Conservation (phyloP, 2,329 filamentous ascomycete genomes). For the Ceratocystis papillata region DNA sequence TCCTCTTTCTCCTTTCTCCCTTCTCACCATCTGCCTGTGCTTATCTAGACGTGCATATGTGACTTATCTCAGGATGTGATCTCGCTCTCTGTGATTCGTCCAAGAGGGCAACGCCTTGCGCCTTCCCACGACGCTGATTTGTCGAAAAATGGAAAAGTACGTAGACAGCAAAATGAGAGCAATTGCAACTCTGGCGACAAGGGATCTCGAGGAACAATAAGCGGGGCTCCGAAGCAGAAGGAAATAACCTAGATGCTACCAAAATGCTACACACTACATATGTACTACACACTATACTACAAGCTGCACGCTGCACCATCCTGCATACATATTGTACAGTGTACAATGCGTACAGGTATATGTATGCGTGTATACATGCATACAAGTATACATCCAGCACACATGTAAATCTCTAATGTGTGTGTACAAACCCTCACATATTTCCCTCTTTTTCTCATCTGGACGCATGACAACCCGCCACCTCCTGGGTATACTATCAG, state of each 20-base stretch:
- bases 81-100: slow-evolving; percentile 3
- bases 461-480: not conserved
- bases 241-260: slow-evolving; percentile 9
- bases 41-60: slow-evolving; percentile 6
- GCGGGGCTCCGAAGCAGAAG: slow-evolving; percentile 5
- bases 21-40: not conserved
- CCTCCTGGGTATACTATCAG: not conserved
- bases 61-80: not conserved
- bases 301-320: not conserved
- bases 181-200: slow-evolving; percentile 5
- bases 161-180: not conserved
- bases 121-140: not conserved
- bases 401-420: not conserved
- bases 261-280: not conserved
- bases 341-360: not conserved
- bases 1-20: not conserved
- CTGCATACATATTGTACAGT: not conserved
- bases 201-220: slow-evolving; percentile 14
- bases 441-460: slow-evolving; percentile 3
- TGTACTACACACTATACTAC: not conserved
- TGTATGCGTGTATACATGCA: not conserved
- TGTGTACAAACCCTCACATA: not conserved
- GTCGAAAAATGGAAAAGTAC: slow-evolving; percentile 6
- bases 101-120: not conserved
- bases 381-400: not conserved